A percentile compares a stretch with the other conserved stretches of the same genome.
These are phyloP conservation scores for Priceomyces fermenticarens DNA, from an alignment of 805 yeast species.

Conservation along the genomic window DNA sequence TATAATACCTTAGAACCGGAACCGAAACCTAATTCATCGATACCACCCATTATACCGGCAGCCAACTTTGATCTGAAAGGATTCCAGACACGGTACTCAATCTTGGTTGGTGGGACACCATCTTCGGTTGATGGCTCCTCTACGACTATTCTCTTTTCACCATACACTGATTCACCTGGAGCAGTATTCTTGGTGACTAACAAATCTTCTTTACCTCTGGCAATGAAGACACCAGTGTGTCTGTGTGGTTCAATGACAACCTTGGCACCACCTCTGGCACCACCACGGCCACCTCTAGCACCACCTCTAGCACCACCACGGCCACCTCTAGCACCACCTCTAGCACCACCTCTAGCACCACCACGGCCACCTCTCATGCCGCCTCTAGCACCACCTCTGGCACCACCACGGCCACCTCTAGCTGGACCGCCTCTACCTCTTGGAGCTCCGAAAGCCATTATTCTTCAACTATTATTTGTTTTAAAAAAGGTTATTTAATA, in stretches of 20 bases:
- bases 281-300: constrained; percentile 73
- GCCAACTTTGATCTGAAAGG: constrained; percentile 99
- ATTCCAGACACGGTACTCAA: constrained; percentile 99
- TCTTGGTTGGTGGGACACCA: constrained; percentile 86
- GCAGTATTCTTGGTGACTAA: constrained; percentile 95
- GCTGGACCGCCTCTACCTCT: constrained; percentile 54
- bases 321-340: constrained; percentile 35
- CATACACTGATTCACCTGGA: constrained; percentile 98
- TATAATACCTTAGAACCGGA: constrained; percentile 98
- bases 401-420: constrained; percentile 48
- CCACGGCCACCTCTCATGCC: constrained; percentile 47
- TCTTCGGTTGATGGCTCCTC: constrained; percentile 92
- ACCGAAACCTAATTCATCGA: constrained; percentile 93
- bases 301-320: constrained; percentile 51
- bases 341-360: constrained; percentile 56
- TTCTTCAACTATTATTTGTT: constrained; percentile 5
- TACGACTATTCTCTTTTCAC: constrained; percentile 92
- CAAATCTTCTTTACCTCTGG: constrained; percentile 99
- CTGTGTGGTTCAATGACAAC: constrained; percentile 98
- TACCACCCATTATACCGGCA: constrained; percentile 99
- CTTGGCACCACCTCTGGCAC: constrained; percentile 89
- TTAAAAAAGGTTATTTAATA: no score
- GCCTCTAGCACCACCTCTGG: constrained; percentile 53
- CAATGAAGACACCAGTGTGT: constrained; percentile 98
- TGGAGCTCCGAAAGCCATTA: constrained; percentile 75